A percentile compares a stretch with the other conserved stretches of the same genome.
Evolutionary conservation across 768 basidiomycete genomes (phyloP).

Genomic region (Mycena vulgaris): DNA sequence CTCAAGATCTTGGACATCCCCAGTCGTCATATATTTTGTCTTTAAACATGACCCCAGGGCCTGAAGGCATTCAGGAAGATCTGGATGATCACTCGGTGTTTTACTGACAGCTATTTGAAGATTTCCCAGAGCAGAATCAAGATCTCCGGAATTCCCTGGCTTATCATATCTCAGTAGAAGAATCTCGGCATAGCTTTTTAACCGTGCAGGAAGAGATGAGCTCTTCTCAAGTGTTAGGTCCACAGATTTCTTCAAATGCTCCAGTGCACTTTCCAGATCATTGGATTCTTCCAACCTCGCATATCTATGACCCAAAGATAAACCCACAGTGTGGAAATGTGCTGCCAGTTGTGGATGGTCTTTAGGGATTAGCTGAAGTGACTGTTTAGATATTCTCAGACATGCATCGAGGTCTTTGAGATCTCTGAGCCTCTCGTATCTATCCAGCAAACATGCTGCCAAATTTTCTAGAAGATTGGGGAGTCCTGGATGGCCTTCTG

Average conservation of each 20-base stretch:
- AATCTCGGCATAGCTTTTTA: too few relatives aligned
- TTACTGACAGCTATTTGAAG: neutral
- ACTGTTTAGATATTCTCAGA: neutral
- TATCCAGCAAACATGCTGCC: neutral
- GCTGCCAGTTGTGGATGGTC: too few relatives aligned
- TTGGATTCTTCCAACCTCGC: too few relatives aligned
- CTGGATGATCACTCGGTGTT: neutral
- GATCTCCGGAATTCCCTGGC: neutral
- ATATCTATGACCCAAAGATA: too few relatives aligned
- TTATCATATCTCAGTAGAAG: too few relatives aligned
- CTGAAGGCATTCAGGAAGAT: neutral
- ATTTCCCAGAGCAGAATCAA: neutral
- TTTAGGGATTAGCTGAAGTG: neutral
- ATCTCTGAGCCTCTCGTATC: neutral
- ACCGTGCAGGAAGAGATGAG: too few relatives aligned
- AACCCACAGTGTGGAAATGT: too few relatives aligned
- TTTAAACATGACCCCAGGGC: neutral
- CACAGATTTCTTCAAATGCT: too few relatives aligned
- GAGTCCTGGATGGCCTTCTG: neutral
- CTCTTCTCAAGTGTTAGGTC: too few relatives aligned
- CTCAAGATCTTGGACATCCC: neutral
- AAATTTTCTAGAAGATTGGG: neutral
- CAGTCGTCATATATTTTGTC: neutral
- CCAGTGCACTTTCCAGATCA: too few relatives aligned
- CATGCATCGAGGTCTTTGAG: too few relatives aligned